Conservation (phyloP, 768 basidiomycete species). For the Trametes cinnabarina region DNA sequence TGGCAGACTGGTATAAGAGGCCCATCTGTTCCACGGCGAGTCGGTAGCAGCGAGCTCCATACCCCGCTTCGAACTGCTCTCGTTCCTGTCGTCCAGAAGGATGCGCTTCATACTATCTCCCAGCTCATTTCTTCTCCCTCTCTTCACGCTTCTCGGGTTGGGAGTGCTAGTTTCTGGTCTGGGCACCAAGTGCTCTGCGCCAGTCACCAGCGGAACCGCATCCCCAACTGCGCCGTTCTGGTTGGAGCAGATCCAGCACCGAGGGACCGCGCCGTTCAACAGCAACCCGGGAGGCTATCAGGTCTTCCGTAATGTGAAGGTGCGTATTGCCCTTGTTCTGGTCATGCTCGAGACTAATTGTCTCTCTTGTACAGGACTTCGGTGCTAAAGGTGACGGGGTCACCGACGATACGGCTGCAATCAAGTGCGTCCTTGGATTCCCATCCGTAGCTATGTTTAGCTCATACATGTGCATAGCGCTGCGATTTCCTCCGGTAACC, state of each 20-base stretch:
- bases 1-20: conserved; percentile 3
- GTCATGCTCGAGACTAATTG: not conserved
- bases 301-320: conserved; percentile 75
- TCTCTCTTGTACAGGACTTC: conserved; percentile 30
- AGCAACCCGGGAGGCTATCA: conserved; percentile 50
- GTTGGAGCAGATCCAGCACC: conserved; percentile 69
- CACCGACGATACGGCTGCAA: conserved; percentile 72
- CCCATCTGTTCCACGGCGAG: not conserved
- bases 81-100: not conserved
- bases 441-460: not conserved
- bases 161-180: conserved; percentile 34
- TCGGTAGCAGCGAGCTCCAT: not conserved
- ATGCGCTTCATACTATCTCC: conserved; percentile 11
- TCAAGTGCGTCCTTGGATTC: conserved; percentile 47
- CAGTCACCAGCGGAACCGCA: conserved; percentile 50
- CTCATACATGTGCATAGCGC: conserved; percentile 36
- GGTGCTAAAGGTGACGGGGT: conserved; percentile 59
- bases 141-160: conserved; percentile 18
- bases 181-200: conserved; percentile 47
- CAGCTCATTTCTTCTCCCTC: not conserved
- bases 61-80: not conserved
- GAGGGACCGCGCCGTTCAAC: conserved; percentile 60
- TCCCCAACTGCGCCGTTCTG: conserved; percentile 59
- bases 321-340: not conserved
- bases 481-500: conserved; percentile 61